These are phyloP conservation scores for Colletotrichum spaethianum DNA, from an alignment of 2,329 filamentous ascomycete genomes.

Conservation along the genomic window DNA sequence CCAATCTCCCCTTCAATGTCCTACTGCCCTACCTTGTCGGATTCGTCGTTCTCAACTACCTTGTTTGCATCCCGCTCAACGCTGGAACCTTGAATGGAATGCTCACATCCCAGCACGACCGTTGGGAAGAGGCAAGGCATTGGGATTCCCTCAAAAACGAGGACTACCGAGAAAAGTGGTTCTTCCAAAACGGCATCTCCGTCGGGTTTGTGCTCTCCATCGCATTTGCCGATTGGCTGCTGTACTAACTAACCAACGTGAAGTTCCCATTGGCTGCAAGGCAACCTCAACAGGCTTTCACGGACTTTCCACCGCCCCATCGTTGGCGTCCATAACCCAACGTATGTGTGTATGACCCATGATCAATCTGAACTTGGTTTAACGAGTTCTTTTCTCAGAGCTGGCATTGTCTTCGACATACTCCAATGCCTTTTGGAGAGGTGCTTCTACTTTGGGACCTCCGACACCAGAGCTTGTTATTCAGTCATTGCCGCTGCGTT, in stretches of 20 bases:
- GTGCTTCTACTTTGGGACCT: constrained; percentile 79
- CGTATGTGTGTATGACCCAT: constrained; percentile 47
- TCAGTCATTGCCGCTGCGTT: constrained; percentile 74
- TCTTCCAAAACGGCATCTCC: constrained; percentile 84
- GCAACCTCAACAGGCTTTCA: constrained; percentile 79
- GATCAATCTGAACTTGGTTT: neutral
- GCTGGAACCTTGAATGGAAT: constrained; percentile 56
- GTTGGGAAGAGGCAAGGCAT: constrained; percentile 56
- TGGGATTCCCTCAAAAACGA: constrained; percentile 25
- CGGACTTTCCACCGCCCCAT: constrained; percentile 80
- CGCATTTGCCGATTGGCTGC: no score
- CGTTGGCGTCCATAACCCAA: constrained; percentile 82
- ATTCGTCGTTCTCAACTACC: constrained; percentile 65
- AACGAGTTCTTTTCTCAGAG: constrained; percentile 44
- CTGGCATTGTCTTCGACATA: constrained; percentile 82
- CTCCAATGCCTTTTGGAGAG: constrained; percentile 84
- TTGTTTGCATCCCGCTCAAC: constrained; percentile 66
- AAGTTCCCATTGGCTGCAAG: constrained; percentile 73
- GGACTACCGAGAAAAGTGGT: constrained; percentile 78
- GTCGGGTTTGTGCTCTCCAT: constrained; percentile 62
- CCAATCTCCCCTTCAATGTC: constrained; percentile 63
- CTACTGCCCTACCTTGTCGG: constrained; percentile 54
- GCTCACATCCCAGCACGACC: constrained; percentile 64
- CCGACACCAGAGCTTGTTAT: constrained; percentile 75
- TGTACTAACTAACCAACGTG: neutral